These are phyloP conservation scores for Fraxinus quadrangulata DNA, from an alignment of 257 asterid genomes.

Conservation along the genomic window DNA sequence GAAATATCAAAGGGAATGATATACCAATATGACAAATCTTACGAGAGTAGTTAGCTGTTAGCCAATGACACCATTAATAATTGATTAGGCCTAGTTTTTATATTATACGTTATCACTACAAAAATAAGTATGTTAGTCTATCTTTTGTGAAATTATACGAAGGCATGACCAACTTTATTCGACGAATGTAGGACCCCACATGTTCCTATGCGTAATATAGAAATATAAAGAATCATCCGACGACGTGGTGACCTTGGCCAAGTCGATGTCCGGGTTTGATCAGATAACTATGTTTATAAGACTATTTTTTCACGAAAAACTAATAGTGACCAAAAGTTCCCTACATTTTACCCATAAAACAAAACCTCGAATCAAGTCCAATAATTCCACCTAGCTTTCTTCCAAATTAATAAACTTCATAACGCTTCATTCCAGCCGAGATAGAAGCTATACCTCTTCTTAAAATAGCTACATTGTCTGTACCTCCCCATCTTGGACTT, in stretches of 20 bases:
- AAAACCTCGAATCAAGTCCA: neutral
- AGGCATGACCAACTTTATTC: conserved; percentile 19
- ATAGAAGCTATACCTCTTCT: neutral
- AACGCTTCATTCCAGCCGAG: neutral
- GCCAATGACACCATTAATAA: neutral
- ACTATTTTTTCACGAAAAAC: neutral
- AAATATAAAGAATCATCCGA: conserved; percentile 25
- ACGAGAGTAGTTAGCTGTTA: neutral
- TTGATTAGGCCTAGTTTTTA: neutral
- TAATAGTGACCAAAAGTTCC: too few species aligned
- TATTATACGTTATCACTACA: neutral
- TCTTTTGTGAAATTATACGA: neutral
- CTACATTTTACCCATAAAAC: too few species aligned
- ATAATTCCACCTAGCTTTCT: conserved; percentile 5
- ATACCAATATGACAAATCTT: conserved; percentile 36
- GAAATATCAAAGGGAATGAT: conserved; percentile 29
- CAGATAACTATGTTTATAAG: too few species aligned
- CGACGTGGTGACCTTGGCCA: too few species aligned
- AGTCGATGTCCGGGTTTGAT: too few species aligned
- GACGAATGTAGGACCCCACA: conserved; percentile 43
- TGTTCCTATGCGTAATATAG: conserved; percentile 14
- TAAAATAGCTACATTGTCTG: conserved; percentile 32
- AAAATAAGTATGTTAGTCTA: neutral
- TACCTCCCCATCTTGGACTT: conserved; percentile 33
- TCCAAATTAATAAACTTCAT: conserved; percentile 5